Base-by-base conservation (phyloP, 768 basidiomycete genomes). In the Auricularia heimuer region DNA sequence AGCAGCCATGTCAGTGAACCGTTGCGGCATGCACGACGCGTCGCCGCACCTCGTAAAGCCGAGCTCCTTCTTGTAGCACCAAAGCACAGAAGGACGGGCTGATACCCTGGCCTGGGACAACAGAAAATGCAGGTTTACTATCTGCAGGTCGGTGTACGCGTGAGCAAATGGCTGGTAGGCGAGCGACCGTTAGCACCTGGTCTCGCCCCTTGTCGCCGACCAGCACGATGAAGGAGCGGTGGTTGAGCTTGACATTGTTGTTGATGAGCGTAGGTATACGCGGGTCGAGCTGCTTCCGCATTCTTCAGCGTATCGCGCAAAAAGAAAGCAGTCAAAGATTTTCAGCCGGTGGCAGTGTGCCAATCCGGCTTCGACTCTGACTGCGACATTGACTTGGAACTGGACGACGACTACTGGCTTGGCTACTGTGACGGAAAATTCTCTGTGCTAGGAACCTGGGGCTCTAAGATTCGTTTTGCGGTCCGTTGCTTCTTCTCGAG, bases 1-100 rank as follows among this genome's bases (percentile, higher is more conserved):
- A 24, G 63, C 18, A 36, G 12, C 29, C 18, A 18, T 67, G 54
- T 61, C 18, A 34, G 68, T 62, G 18, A 35, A 33, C 4, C 29
- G 33, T 60, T 8, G 44, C 44, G 29, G 33, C 16, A 11, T 18
- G 42, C n/a, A 37, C 16, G n/a, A 33, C 63, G 24, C 42, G 42
- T 14, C 35, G n/a, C 78, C 85, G 68, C 69, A 89, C 92, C 85
- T 94, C 8, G 94, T 94, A 72, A 99, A 99, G 0, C 95, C 96
- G 0, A 99, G 81, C 45, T 98, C 95, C 73, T 98, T 98, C 78
- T 97, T 98, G 81, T 99, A 99, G 70, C 94, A 97, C 97, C 97
- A 99, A 67, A 98, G 77, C 1, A 97, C 94, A 6, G 89, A 92
- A 1, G 94, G 94, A 16, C 94, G 81, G 3, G 92, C 89, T 24